Base-by-base conservation (phyloP, 1,284 basidiomycete genomes). In the Athelia psychrophila region DNA sequence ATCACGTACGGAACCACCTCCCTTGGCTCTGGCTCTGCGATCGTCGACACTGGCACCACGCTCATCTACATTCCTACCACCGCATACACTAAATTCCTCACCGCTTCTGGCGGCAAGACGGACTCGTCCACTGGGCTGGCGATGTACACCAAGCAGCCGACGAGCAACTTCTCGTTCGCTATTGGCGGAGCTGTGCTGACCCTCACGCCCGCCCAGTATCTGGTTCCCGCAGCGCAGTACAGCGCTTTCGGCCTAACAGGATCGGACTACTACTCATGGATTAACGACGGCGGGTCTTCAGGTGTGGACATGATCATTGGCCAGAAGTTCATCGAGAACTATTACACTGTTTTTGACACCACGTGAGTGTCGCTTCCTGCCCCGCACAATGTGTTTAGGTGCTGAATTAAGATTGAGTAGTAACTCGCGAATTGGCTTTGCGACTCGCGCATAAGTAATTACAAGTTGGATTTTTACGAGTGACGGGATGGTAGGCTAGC, bases 341-440 rank as follows among this genome's bases (percentile, higher is more conserved):
- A 19, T 16, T 42, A 42, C 40, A 19, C 40, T 16, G 40, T 42
- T 23, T 42, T 42, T 23, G 40, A 42, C 40, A 30, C 27, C 27
- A 42, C 40, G 40, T 42, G 16, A 8, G 40, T 42, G 5, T 42
- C 16, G 5, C 16, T 42, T 6, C 40, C 18, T 23, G 67, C 94
- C 95, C 1, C n/a, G n/a, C n/a, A n/a, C n/a, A n/a, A n/a, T n/a
- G n/a, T n/a, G n/a, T n/a, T n/a, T n/a, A n/a, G n/a, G n/a, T n/a
- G n/a, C n/a, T n/a, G n/a, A n/a, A n/a, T n/a, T n/a, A n/a, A n/a
- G n/a, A n/a, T n/a, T n/a, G n/a, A n/a, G n/a, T n/a, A n/a, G n/a
- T n/a, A n/a, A n/a, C n/a, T n/a, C n/a, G n/a, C n/a, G n/a, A n/a
- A n/a, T n/a, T n/a, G n/a, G n/a, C n/a, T n/a, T n/a, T n/a, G n/a